Evolutionary conservation across 208 protist genomes (phyloP), one percentile per base, ranked within the genome.

Genomic region (Balamuthia mandrillaris): DNA sequence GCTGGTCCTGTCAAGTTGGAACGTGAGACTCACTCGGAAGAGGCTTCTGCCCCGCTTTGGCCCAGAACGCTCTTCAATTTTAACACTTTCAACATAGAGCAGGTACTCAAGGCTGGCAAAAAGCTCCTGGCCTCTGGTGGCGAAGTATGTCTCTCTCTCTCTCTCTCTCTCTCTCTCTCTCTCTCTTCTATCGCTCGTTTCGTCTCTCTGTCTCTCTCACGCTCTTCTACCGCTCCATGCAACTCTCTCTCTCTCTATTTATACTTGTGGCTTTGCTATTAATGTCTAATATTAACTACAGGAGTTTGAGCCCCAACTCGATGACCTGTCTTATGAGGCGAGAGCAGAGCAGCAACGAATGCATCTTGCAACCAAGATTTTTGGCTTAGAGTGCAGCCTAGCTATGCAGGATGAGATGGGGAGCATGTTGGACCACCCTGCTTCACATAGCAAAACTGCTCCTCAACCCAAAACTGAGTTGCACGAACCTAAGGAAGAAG

Each of bases 11-110:
- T n/a, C n/a, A n/a, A n/a, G n/a, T n/a, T n/a, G n/a, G n/a, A n/a
- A n/a, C n/a, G n/a, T n/a, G n/a, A n/a, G n/a, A n/a, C n/a, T n/a
- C n/a, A n/a, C n/a, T n/a, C n/a, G n/a, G n/a, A n/a, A n/a, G n/a
- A n/a, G n/a, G n/a, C n/a, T n/a, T n/a, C n/a, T n/a, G n/a, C n/a
- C n/a, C n/a, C n/a, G n/a, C n/a, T n/a, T n/a, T n/a, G n/a, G n/a
- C n/a, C 27, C 58, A 18, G 31, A 27, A 65, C 58, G n/a, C 70
- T 65, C 74, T 87, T 92, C 16, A 58, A 31, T 63, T 88, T 93
- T 45, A 66, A 83, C 18, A 82, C 61, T 18, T 92, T 93, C 77
- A 87, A 92, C 72, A 51, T 93, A 18, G 35, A 18, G 4, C 61
- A 83, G n/a, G 90, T 93, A 3, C 49, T 93, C 4, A 35, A 70